A percentile compares a stretch with the other conserved stretches of the same genome.
Evolutionary conservation across 108 stramenopile genomes (phyloP).

Genomic region (Phaeodactylum tricornutum): DNA sequence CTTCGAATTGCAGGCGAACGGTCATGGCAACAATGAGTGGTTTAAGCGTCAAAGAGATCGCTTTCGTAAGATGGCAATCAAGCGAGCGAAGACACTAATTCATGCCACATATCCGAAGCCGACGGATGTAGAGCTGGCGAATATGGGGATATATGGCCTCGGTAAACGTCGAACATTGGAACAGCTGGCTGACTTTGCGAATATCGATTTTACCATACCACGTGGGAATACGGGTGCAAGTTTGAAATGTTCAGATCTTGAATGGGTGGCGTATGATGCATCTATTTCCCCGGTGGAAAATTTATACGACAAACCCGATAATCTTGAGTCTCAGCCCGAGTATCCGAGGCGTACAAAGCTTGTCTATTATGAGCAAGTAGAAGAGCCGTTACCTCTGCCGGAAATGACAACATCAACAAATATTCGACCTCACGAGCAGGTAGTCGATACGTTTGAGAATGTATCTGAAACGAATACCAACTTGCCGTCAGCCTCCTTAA

Average conservation of each 20-base stretch:
- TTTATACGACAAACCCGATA: slow-evolving; percentile 53
- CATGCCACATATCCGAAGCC: no score
- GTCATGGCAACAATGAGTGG: slow-evolving; percentile 57
- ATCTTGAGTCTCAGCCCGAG: slow-evolving; percentile 73
- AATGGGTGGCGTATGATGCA: slow-evolving; percentile 64
- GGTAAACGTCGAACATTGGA: slow-evolving; percentile 67
- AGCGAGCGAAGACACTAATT: not conserved
- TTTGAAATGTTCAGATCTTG: slow-evolving; percentile 29
- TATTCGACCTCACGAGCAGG: slow-evolving; percentile 1
- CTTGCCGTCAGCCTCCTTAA: slow-evolving; percentile 12
- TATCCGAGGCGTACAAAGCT: slow-evolving; percentile 57
- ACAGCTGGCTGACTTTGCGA: slow-evolving; percentile 57
- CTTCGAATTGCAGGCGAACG: slow-evolving; percentile 25
- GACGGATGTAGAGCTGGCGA: slow-evolving; percentile 33
- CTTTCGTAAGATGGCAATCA: not conserved
- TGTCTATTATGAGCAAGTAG: slow-evolving; percentile 18
- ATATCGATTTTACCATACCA: slow-evolving; percentile 37
- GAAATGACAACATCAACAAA: not conserved
- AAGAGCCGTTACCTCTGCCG: slow-evolving; percentile 21
- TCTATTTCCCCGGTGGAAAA: slow-evolving; percentile 66
- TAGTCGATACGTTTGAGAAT: not conserved
- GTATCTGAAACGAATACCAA: slow-evolving; percentile 4
- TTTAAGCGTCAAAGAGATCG: slow-evolving; percentile 36
- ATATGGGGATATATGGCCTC: slow-evolving; percentile 75
- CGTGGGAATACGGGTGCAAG: not conserved